These are phyloP conservation scores for Paragyromitra xinjiangensis DNA, from an alignment of 495 filamentous ascomycete genomes.

Conservation along the genomic window DNA sequence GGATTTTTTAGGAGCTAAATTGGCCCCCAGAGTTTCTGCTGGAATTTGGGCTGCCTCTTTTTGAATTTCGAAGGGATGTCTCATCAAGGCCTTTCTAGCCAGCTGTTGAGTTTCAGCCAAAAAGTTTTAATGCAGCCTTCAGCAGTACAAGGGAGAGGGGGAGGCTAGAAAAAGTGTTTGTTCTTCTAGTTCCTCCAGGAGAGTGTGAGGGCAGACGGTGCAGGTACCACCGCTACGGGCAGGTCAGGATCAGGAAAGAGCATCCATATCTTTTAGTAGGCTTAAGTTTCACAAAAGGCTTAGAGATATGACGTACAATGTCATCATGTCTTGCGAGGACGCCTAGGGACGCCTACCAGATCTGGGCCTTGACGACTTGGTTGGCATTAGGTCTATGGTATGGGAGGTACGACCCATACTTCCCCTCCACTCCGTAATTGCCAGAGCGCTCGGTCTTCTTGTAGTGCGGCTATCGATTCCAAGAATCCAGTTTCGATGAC, in stretches of 20 bases:
- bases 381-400: constrained; percentile 6
- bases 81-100: background rate
- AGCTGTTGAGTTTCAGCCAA: background rate
- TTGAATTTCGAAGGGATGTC: background rate
- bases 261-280: background rate
- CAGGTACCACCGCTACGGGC: background rate
- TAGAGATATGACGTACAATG: background rate
- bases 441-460: background rate
- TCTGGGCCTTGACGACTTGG: constrained; percentile 4
- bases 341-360: background rate
- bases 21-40: background rate
- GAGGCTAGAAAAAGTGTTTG: background rate
- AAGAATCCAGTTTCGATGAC: background rate
- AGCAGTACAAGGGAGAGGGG: background rate
- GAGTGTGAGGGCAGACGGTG: background rate
- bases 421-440: background rate
- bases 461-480: background rate
- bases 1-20: background rate
- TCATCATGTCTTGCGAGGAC: background rate
- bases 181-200: background rate
- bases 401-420: background rate
- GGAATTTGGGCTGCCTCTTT: background rate
- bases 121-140: background rate
- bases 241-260: background rate
- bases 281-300: background rate